A percentile compares a stretch with the other conserved stretches of the same genome.
These are phyloP conservation scores for Pezicula rhizophila DNA, from an alignment of 2,329 filamentous ascomycete genomes.

Conservation along the genomic window DNA sequence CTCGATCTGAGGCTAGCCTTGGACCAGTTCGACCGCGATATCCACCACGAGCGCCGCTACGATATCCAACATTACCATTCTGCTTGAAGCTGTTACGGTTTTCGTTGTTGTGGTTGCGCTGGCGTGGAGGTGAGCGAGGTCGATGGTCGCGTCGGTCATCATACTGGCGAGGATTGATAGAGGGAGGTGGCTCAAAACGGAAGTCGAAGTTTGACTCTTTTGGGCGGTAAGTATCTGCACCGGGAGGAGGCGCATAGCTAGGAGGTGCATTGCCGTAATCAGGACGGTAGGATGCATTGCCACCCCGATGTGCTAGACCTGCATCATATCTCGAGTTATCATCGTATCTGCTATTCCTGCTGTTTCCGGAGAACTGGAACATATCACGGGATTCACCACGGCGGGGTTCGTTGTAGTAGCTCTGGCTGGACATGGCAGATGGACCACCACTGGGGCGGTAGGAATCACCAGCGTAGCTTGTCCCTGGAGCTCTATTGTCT, in stretches of 20 bases:
- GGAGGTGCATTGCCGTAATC: slow-evolving; percentile 3
- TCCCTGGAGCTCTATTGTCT: slow-evolving; percentile 1
- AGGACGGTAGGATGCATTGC: slow-evolving; percentile 4
- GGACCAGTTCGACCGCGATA: slow-evolving; percentile 22
- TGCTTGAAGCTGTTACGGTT: slow-evolving; percentile 5
- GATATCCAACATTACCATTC: slow-evolving; percentile 3
- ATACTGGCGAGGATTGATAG: slow-evolving; percentile 18
- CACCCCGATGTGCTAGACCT: not conserved
- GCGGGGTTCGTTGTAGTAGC: slow-evolving; percentile 5
- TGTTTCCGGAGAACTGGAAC: slow-evolving; percentile 19
- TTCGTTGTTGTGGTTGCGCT: slow-evolving; percentile 2
- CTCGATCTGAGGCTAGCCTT: slow-evolving; percentile 26
- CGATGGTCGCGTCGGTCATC: slow-evolving; percentile 13
- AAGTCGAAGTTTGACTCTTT: slow-evolving; percentile 21
- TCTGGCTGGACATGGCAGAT: not conserved
- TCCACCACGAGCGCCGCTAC: slow-evolving; percentile 15
- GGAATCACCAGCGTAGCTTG: slow-evolving; percentile 8
- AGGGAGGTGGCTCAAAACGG: slow-evolving; percentile 24
- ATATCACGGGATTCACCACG: slow-evolving; percentile 5
- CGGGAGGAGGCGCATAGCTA: not conserved
- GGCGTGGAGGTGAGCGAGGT: slow-evolving; percentile 17
- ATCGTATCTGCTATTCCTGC: slow-evolving; percentile 4
- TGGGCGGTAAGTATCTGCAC: slow-evolving; percentile 15
- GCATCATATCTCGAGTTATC: slow-evolving; percentile 5
- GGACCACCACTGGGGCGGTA: slow-evolving; percentile 12